Conservation (phyloP, 257 asterid genomes). For the Solanum ossicruentum region DNA sequence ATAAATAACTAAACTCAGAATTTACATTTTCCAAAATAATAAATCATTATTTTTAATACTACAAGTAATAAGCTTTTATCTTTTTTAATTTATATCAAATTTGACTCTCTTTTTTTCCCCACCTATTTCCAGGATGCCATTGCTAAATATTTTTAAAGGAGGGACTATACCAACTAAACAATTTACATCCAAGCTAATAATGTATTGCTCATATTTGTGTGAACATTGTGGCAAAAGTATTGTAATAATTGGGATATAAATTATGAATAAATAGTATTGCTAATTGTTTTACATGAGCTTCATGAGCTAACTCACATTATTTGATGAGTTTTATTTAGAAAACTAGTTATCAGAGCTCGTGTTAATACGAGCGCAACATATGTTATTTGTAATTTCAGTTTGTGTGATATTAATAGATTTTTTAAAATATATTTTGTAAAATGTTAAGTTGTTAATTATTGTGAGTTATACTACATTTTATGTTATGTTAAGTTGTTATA, state of each 20-base stretch:
- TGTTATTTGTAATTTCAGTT: too few species aligned
- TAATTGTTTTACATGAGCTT: not conserved
- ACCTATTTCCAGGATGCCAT: not conserved
- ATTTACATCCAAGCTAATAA: not conserved
- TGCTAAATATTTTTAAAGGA: rapidly evolving
- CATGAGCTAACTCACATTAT: not conserved
- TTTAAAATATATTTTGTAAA: too few species aligned
- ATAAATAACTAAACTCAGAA: too few species aligned
- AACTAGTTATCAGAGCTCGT: too few species aligned
- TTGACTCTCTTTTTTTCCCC: not conserved
- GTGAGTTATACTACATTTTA: too few species aligned
- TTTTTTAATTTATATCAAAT: not conserved
- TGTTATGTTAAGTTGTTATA: too few species aligned
- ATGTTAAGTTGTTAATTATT: too few species aligned
- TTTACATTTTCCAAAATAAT: too few species aligned
- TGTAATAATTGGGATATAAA: not conserved
- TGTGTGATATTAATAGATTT: too few species aligned
- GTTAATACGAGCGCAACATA: too few species aligned
- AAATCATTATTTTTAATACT: too few species aligned
- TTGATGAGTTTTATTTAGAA: too few species aligned
- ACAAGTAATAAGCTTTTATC: not conserved
- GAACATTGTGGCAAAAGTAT: not conserved
- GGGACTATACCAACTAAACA: not conserved
- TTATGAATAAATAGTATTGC: not conserved
- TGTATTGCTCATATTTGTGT: not conserved